Base-by-base conservation (phyloP, 179 eudicot genomes). In the Nepenthes alata region DNA sequence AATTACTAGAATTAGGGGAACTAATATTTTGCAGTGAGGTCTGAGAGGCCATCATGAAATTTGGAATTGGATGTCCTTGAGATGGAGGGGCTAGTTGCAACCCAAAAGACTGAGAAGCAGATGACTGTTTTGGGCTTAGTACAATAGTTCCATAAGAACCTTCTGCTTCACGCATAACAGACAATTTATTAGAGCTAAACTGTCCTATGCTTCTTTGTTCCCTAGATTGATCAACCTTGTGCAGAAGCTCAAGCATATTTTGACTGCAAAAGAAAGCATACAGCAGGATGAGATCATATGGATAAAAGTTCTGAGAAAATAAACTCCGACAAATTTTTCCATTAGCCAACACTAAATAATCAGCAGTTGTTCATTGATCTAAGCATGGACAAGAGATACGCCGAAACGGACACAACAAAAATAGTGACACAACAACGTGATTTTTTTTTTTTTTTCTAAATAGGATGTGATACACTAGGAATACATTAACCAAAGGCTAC, bases 41-140 rank as follows among this genome's bases (percentile, higher is more conserved):
- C 57, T 80, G 83, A 69, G 78, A 71, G 65, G 80, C 68, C 70
- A 68, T 73, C 60, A 63, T 64, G 62, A 59, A 67, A 76, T 74
- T 76, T 59, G 78, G 60, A 71, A 70, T 62, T 16, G 77, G 74
- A 45, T 70, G 38, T 55, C 74, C 66, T 61, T 84, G 96, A 50
- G 88, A 89, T 54, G 96, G 96, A 63, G 95, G 96, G 6, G 93
- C 98, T 55, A 93, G 83, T 73, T 93, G 93, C 74, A 93, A 76
- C 54, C 85, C 87, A 76, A 85, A 89, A 58, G 90, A 90, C 74
- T 80, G 95, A 63, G 93, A 79, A 56, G 80, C 70, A 53, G 84
- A 80, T 55, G 87, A 80, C 47, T 77, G 85, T 59, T 71, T 73
- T 67, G 69, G 80, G 60, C 45, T 7, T 4, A 69, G 67, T 62